Conservation (phyloP, 192 early-diverging fungal genomes). For the Thoreauomyces humboldtii region DNA sequence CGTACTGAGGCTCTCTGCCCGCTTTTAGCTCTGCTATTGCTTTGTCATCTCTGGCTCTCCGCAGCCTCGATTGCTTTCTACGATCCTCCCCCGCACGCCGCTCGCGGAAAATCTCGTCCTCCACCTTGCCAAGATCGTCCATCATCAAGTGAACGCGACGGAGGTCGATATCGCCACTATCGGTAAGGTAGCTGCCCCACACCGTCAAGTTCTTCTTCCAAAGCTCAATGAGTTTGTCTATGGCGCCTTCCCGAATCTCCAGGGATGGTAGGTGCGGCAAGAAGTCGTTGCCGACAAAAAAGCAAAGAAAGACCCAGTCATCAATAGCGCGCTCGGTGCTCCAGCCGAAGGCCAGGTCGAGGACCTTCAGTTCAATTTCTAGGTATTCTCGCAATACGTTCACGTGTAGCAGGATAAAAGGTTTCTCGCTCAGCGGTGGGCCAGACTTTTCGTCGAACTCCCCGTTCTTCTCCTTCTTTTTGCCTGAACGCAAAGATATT, state of each 20-base stretch:
- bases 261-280: constrained; percentile 90
- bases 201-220: constrained; percentile 50
- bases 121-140: constrained; percentile 48
- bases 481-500: constrained; percentile 34
- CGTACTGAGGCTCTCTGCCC: constrained; percentile 3
- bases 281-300: constrained; percentile 99
- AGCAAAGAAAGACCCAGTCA: constrained; percentile 89
- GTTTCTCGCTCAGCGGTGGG: constrained; percentile 32
- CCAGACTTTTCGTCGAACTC: constrained; percentile 44
- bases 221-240: constrained; percentile 57
- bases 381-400: constrained; percentile 90
- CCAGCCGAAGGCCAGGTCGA: constrained; percentile 52
- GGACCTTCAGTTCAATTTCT: constrained; percentile 77
- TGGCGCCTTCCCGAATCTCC: constrained; percentile 90
- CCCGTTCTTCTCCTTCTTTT: constrained; percentile 52
- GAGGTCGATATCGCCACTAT: constrained; percentile 69
- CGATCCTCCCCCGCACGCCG: constrained; percentile 45
- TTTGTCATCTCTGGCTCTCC: constrained; percentile 33
- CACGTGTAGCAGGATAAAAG: constrained; percentile 72
- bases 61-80: constrained; percentile 26
- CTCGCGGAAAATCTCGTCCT: constrained; percentile 51
- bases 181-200: constrained; percentile 84
- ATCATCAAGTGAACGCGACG: constrained; percentile 43
- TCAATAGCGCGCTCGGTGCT: constrained; percentile 93
- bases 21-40: background rate